A percentile compares a stretch with the other conserved stretches of the same genome.
phyloP scores from a whole-genome alignment of 1,284 basidiomycete species.

The Neotropicomus parvogracilis region DNA sequence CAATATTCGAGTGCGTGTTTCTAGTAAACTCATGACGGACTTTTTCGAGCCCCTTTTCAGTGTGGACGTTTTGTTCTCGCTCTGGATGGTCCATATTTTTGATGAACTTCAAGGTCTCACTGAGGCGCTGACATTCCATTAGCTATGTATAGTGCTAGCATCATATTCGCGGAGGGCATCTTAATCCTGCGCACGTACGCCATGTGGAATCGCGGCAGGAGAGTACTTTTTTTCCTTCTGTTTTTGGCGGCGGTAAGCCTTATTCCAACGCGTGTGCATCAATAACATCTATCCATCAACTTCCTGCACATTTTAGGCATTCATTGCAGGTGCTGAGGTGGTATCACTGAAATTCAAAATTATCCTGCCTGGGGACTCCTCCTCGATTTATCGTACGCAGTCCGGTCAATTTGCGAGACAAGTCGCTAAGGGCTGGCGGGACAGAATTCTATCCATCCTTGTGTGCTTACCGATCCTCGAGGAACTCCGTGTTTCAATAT shows the following conservation, averaged over 20 bases:
- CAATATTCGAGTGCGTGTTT: slow-evolving; percentile 4
- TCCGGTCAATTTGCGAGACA: neutral
- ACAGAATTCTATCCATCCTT: slow-evolving; percentile 24
- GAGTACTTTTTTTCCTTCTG: slow-evolving; percentile 20
- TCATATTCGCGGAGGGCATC: slow-evolving; percentile 23
- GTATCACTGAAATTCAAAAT: slow-evolving; percentile 10
- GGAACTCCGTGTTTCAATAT: slow-evolving; percentile 18
- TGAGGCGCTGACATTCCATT: slow-evolving; percentile 4
- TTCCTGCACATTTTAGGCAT: slow-evolving; percentile 8
- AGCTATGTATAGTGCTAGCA: slow-evolving; percentile 22
- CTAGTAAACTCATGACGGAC: neutral
- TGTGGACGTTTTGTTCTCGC: slow-evolving; percentile 17
- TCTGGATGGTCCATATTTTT: slow-evolving; percentile 17
- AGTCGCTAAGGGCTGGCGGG: neutral
- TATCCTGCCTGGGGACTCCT: slow-evolving; percentile 18
- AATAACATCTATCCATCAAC: neutral
- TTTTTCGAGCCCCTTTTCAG: slow-evolving; percentile 10
- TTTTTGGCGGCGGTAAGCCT: slow-evolving; percentile 20
- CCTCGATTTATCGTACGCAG: slow-evolving; percentile 23
- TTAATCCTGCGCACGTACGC: slow-evolving; percentile 30
- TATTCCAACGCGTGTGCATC: neutral
- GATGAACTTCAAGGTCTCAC: neutral
- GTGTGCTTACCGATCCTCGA: slow-evolving; percentile 20
- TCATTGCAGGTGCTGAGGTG: slow-evolving; percentile 17
- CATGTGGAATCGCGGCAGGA: slow-evolving; percentile 24